phyloP scores from a whole-genome alignment of 2,329 filamentous ascomycete species.

The Cyphellophora europaea region DNA sequence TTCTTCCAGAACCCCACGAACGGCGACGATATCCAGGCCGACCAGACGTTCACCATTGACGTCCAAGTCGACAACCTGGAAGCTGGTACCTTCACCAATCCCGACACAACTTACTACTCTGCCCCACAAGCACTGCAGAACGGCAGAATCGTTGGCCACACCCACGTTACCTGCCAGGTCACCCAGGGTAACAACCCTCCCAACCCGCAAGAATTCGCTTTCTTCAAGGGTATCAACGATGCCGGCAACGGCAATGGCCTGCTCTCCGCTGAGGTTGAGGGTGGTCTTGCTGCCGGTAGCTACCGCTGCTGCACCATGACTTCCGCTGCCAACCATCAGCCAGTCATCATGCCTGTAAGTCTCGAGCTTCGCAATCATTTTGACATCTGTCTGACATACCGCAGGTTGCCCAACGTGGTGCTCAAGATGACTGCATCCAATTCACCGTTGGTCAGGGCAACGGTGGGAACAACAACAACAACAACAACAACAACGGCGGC shows the following conservation, averaged over 20 bases:
- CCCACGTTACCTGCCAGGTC: slow-evolving; percentile 42
- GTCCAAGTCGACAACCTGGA: slow-evolving; percentile 40
- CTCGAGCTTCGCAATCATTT: slow-evolving; percentile 3
- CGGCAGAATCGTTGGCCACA: slow-evolving; percentile 30
- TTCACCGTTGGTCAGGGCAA: slow-evolving; percentile 47
- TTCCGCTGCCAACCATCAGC: slow-evolving; percentile 54
- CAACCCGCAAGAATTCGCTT: slow-evolving; percentile 38
- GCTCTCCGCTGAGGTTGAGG: slow-evolving; percentile 44
- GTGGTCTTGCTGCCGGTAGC: slow-evolving; percentile 52
- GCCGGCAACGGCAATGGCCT: slow-evolving; percentile 47
- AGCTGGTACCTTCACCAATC: slow-evolving; percentile 48
- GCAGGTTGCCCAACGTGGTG: slow-evolving; percentile 53
- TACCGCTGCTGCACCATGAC: slow-evolving; percentile 60
- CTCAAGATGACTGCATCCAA: slow-evolving; percentile 56
- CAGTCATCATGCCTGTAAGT: slow-evolving; percentile 44
- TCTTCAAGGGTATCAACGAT: slow-evolving; percentile 54
- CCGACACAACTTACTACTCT: slow-evolving; percentile 44
- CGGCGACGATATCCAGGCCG: slow-evolving; percentile 28
- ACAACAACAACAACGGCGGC: slow-evolving; percentile 30
- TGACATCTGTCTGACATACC: too few species aligned
- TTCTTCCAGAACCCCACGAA: slow-evolving; percentile 40
- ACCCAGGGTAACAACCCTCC: slow-evolving; percentile 25
- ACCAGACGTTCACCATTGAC: slow-evolving; percentile 38
- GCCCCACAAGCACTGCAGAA: slow-evolving; percentile 42
- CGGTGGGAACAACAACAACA: slow-evolving; percentile 32